Evolutionary conservation across 257 asterid genomes (phyloP).

Genomic region (Nicotiana obtusifolia): DNA sequence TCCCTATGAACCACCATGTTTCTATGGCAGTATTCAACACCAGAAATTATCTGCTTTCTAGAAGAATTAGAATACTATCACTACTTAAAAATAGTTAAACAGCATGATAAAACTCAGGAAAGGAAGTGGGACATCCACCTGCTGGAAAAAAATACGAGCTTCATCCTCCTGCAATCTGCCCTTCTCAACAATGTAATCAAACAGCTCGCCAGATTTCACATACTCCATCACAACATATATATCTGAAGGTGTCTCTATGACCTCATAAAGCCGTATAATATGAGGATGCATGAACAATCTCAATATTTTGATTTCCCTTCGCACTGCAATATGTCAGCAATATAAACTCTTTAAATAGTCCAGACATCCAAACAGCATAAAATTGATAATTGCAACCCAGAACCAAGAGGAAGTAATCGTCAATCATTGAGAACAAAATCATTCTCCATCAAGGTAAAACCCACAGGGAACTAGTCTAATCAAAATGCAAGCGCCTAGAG

Average conservation of each 20-base stretch:
- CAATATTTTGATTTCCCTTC: conserved; percentile 88
- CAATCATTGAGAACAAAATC: conserved; percentile 2
- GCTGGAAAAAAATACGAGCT: conserved; percentile 86
- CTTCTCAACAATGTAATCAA: conserved; percentile 95
- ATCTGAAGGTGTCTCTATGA: conserved; percentile 80
- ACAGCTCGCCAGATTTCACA: conserved; percentile 84
- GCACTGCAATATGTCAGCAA: conserved; percentile 49
- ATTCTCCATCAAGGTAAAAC: neutral
- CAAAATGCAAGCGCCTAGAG: neutral
- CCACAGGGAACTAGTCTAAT: neutral
- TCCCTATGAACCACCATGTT: conserved; percentile 97
- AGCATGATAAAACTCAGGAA: neutral
- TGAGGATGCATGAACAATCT: conserved; percentile 93
- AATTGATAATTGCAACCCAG: neutral
- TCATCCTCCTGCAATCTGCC: conserved; percentile 88
- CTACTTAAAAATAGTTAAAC: neutral
- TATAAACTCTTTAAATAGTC: conserved; percentile 5
- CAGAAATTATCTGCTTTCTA: conserved; percentile 74
- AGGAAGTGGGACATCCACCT: conserved; percentile 40
- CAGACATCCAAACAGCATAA: neutral
- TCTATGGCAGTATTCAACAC: conserved; percentile 94
- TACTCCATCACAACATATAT: conserved; percentile 91
- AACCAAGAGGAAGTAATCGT: neutral
- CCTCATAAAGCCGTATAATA: conserved; percentile 95
- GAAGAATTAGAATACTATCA: conserved; percentile 10